These are phyloP conservation scores for Backusella mclennaniae DNA, from an alignment of 192 early-diverging fungal genomes.

Conservation along the genomic window DNA sequence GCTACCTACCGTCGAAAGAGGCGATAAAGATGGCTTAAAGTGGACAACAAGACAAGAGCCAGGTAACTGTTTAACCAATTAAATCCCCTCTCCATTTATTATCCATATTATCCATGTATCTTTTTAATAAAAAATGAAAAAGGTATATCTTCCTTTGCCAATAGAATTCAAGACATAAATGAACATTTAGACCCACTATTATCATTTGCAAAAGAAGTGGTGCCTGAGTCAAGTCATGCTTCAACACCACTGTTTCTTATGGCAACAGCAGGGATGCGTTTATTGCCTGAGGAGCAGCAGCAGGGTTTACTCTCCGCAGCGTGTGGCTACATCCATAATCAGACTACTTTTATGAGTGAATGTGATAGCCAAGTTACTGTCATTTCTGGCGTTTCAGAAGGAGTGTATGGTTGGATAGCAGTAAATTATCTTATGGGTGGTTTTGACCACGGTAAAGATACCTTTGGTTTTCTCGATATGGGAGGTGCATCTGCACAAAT, in stretches of 20 bases:
- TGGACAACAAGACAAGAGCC: conserved; percentile 70
- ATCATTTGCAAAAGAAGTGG: conserved; percentile 66
- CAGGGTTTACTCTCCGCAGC: conserved; percentile 58
- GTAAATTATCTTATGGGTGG: conserved; percentile 90
- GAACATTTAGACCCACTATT: conserved; percentile 76
- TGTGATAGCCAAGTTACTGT: conserved; percentile 80
- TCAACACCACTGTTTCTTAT: conserved; percentile 83
- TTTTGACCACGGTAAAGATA: conserved; percentile 55
- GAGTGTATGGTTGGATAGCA: conserved; percentile 94
- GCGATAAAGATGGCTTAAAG: conserved; percentile 56
- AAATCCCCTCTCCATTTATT: neutral
- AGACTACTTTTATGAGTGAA: conserved; percentile 64
- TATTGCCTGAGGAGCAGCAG: conserved; percentile 55
- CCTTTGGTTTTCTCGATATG: conserved; percentile 94
- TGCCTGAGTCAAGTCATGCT: conserved; percentile 59
- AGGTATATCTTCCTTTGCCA: conserved; percentile 84
- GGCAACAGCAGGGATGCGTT: conserved; percentile 97
- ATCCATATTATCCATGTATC: neutral
- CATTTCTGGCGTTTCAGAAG: conserved; percentile 93
- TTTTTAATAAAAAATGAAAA: neutral
- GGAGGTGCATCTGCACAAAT: conserved; percentile 97
- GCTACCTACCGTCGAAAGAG: conserved; percentile 68
- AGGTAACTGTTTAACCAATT: conserved; percentile 36
- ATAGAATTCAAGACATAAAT: conserved; percentile 50
- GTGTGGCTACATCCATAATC: conserved; percentile 62